Evolutionary conservation across 2,329 filamentous ascomycete species (phyloP), one percentile per base, ranked within the genome.

Genomic region (Trichoderma sp.): DNA sequence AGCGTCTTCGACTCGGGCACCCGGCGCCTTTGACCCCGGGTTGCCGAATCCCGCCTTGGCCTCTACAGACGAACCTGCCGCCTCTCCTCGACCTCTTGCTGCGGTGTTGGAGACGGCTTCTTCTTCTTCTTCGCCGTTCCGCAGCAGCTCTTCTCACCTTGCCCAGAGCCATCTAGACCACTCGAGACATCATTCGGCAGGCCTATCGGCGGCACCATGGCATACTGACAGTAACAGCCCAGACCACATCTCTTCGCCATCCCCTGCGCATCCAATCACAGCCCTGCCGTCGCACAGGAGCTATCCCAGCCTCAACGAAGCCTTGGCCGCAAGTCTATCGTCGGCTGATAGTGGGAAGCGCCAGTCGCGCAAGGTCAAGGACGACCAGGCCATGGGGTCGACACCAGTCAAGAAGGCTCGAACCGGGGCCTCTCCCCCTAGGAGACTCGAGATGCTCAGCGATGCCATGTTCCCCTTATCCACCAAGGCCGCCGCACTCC

Each of bases 321-420:
- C 68, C 12, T 36, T 70, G 36, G 73, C 72, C 66, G 71, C 67
- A 73, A 74, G 73, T 34, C 73, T 74, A 15, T 47, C 73, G 61
- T 75, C 73, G 60, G 70, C 72, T 67, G 74, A 76, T 32, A 72
- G 65, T 15, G 72, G 73, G 63, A 81, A 80, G 74, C 79, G 79
- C 53, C 74, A 76, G 51, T 73, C 75, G 53, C 72, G 72, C 43
- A 71, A 69, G 28, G 70, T 57, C 69, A 76, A 73, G 74, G 72
- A 73, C 64, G 51, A 64, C 26, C 64, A 73, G 51, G 72, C 70
- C 66, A 82, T 82, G 81, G 76, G 82, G 64, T 77, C 79, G 4
- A 79, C 78, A 7, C 80, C 81, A 11, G 73, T 80, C 28, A 88
- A 88, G 79, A 88, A 85, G 78, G 78, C 83, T 74, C 82, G 84